Conservation (phyloP, 495 filamentous ascomycete genomes). For the Ascodesmis nigricans region DNA sequence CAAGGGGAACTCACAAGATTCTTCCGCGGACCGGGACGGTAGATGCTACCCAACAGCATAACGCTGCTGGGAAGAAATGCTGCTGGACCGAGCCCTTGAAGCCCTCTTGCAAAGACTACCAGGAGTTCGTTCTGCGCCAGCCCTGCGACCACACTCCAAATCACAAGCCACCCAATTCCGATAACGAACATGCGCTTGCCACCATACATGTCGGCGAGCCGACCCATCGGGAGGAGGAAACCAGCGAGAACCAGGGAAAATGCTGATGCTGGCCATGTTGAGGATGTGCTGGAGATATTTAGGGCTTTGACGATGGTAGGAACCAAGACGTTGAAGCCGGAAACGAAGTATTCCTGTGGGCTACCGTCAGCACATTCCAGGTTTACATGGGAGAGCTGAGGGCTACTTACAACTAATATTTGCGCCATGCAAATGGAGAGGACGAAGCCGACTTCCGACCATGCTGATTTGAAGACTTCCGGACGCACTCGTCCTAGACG, state of each 20-base stretch:
- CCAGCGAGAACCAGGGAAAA: slow-evolving; percentile 52
- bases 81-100: slow-evolving; percentile 59
- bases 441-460: slow-evolving; percentile 46
- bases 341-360: slow-evolving; percentile 55
- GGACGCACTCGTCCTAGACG: slow-evolving; percentile 51
- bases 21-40: slow-evolving; percentile 66
- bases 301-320: slow-evolving; percentile 43
- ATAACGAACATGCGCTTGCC: slow-evolving; percentile 46
- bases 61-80: slow-evolving; percentile 58
- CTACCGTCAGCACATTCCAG: too few relatives aligned
- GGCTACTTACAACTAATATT: slow-evolving; percentile 43
- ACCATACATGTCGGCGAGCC: slow-evolving; percentile 57
- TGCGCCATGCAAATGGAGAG: slow-evolving; percentile 53
- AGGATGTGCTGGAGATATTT: slow-evolving; percentile 37
- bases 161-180: slow-evolving; percentile 47
- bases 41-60: slow-evolving; percentile 58
- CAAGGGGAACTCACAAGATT: slow-evolving; percentile 32
- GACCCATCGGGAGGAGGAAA: slow-evolving; percentile 56
- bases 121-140: slow-evolving; percentile 47
- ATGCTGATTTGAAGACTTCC: slow-evolving; percentile 34
- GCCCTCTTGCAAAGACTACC: slow-evolving; percentile 52
- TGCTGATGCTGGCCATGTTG: slow-evolving; percentile 62
- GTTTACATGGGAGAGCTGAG: too few relatives aligned
- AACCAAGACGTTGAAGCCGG: slow-evolving; percentile 64
- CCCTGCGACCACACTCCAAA: slow-evolving; percentile 53